Conservation (phyloP, 2,329 filamentous ascomycete genomes). For the Macrophomina tecta region DNA sequence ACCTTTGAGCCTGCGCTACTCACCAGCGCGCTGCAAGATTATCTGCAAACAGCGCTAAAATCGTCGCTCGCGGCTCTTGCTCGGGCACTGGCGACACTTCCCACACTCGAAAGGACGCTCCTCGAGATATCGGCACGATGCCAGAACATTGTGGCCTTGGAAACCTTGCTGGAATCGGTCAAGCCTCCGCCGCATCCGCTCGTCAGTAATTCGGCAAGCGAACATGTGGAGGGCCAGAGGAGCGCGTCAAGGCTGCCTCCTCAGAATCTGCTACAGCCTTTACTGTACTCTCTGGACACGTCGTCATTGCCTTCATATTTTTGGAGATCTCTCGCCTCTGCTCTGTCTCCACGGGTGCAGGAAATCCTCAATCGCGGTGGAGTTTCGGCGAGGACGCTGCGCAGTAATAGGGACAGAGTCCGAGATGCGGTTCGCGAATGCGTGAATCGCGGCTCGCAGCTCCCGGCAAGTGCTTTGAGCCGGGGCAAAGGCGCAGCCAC, state of each 20-base stretch:
- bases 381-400: constrained; percentile 79
- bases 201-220: constrained; percentile 45
- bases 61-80: constrained; percentile 77
- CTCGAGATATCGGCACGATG: constrained; percentile 82
- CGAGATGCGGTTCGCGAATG: constrained; percentile 81
- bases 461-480: constrained; percentile 62
- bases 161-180: constrained; percentile 73
- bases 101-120: constrained; percentile 80
- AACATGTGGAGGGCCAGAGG: constrained; percentile 38
- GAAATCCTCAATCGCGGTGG: constrained; percentile 86
- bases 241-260: constrained; percentile 44
- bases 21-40: constrained; percentile 77
- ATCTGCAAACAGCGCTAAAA: constrained; percentile 80
- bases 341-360: constrained; percentile 76
- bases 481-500: constrained; percentile 53
- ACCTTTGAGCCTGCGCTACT: constrained; percentile 72
- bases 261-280: constrained; percentile 69
- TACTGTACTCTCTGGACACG: constrained; percentile 82
- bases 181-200: constrained; percentile 74
- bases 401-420: constrained; percentile 75
- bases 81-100: constrained; percentile 77
- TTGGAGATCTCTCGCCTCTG: constrained; percentile 86
- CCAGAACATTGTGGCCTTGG: constrained; percentile 89
- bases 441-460: constrained; percentile 76
- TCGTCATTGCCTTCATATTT: constrained; percentile 88